Percentiles rank a stretch among this genome's conserved stretches.
Conservation (phyloP, 2,329 filamentous ascomycete genomes). For the Colletotrichum caudatum region DNA sequence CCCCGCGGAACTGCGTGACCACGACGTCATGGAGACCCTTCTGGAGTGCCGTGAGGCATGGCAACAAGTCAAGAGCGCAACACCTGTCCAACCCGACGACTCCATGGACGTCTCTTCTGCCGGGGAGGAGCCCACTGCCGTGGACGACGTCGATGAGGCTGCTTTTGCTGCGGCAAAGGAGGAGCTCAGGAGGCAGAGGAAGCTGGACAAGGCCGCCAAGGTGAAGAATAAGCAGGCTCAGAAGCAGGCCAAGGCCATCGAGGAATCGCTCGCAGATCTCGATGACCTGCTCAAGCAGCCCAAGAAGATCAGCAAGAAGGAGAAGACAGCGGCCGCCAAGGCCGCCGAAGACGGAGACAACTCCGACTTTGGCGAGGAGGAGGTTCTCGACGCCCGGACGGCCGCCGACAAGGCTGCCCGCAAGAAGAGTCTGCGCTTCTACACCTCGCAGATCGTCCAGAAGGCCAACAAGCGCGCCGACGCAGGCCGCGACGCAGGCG, state of each 20-base stretch:
- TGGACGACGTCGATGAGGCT: constrained; percentile 46
- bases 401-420: constrained; percentile 88
- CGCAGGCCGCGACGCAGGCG: constrained; percentile 79
- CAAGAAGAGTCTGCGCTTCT: constrained; percentile 95
- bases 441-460: constrained; percentile 96
- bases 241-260: constrained; percentile 72
- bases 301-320: constrained; percentile 59
- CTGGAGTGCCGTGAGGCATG: constrained; percentile 85
- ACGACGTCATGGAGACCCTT: constrained; percentile 89
- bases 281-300: constrained; percentile 67
- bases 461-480: constrained; percentile 88
- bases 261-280: constrained; percentile 78
- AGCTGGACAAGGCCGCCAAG: constrained; percentile 55
- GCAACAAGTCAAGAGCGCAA: constrained; percentile 78
- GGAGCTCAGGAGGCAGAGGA: constrained; percentile 54
- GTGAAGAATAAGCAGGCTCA: constrained; percentile 62
- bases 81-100: constrained; percentile 56
- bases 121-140: constrained; percentile 47
- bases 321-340: constrained; percentile 57
- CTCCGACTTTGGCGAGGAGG: constrained; percentile 95
- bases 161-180: constrained; percentile 46
- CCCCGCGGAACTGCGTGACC: constrained; percentile 85
- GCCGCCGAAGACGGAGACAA: constrained; percentile 68
- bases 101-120: constrained; percentile 50
- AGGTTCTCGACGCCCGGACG: constrained; percentile 79